Percentiles rank a stretch among this genome's conserved stretches.
Evolutionary conservation across 805 yeast genomes (phyloP).

Genomic region (Wickerhamomyces subpelliculosus): DNA sequence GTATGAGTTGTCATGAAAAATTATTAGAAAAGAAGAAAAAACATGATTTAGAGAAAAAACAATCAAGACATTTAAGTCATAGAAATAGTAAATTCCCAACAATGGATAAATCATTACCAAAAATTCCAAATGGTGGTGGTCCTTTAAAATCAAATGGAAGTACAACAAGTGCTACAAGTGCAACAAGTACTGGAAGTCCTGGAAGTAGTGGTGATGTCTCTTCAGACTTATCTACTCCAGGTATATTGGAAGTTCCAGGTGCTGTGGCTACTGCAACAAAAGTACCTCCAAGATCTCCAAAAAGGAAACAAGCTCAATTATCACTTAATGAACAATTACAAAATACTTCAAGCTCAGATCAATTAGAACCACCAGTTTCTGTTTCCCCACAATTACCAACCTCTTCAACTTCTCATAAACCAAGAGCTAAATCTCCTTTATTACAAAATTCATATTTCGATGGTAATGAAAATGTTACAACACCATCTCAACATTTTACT

Average conservation of each 20-base stretch:
- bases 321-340: neutral
- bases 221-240: neutral
- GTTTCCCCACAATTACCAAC: neutral
- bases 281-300: constrained; percentile 19
- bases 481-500: neutral
- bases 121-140: too few relatives aligned
- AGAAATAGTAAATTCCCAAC: neutral
- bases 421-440: neutral
- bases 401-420: constrained; percentile 1
- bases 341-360: neutral
- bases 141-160: neutral
- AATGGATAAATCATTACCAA: constrained; percentile 16
- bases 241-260: constrained; percentile 4
- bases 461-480: neutral
- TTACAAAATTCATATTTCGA: neutral
- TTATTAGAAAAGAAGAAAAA: constrained; percentile 68
- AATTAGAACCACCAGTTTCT: neutral
- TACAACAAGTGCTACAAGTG: neutral
- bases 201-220: constrained; percentile 2
- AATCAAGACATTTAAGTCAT: neutral
- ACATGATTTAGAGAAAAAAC: constrained; percentile 35
- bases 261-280: neutral
- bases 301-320: constrained; percentile 5
- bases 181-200: constrained; percentile 2
- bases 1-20: constrained; percentile 87